Conservation (phyloP, 371 early-diverging fungal species). For the Mucor saturninus region DNA sequence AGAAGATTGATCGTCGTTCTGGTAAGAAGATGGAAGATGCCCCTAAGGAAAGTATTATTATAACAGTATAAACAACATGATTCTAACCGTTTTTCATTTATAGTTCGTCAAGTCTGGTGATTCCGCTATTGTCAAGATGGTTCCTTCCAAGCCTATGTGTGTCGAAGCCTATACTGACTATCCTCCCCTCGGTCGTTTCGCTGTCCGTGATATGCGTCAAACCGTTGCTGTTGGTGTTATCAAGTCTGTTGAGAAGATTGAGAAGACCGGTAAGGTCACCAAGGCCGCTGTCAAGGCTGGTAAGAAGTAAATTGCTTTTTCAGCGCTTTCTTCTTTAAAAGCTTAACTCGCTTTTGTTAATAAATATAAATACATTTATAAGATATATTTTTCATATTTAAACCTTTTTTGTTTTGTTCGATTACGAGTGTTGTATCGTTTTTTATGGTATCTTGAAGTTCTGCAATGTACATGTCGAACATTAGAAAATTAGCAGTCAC, state of each 20-base stretch:
- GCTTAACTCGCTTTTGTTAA: not conserved
- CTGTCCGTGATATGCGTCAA: constrained; percentile 96
- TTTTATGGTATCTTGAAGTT: too few relatives aligned
- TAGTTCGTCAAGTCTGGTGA: constrained; percentile 92
- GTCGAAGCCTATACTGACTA: constrained; percentile 92
- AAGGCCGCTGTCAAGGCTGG: constrained; percentile 66
- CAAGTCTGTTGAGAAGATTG: constrained; percentile 88
- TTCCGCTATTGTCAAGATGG: constrained; percentile 92
- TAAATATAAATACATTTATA: not conserved
- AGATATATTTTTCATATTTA: not conserved
- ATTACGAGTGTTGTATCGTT: too few relatives aligned
- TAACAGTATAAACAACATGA: too few relatives aligned
- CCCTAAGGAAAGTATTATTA: constrained; percentile 52
- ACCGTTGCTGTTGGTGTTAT: constrained; percentile 95
- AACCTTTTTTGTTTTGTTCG: too few relatives aligned
- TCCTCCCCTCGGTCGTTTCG: constrained; percentile 96
- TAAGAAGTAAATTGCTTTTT: constrained; percentile 67
- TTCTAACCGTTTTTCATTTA: not conserved
- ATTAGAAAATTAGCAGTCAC: too few relatives aligned
- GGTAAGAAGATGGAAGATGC: constrained; percentile 79
- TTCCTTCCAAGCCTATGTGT: constrained; percentile 94
- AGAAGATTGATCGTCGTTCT: constrained; percentile 94
- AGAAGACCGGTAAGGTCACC: constrained; percentile 64
- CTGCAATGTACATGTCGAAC: too few relatives aligned
- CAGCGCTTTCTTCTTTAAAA: not conserved